Conservation (phyloP, 2,329 filamentous ascomycete species). For the Diplodia sapinea region DNA sequence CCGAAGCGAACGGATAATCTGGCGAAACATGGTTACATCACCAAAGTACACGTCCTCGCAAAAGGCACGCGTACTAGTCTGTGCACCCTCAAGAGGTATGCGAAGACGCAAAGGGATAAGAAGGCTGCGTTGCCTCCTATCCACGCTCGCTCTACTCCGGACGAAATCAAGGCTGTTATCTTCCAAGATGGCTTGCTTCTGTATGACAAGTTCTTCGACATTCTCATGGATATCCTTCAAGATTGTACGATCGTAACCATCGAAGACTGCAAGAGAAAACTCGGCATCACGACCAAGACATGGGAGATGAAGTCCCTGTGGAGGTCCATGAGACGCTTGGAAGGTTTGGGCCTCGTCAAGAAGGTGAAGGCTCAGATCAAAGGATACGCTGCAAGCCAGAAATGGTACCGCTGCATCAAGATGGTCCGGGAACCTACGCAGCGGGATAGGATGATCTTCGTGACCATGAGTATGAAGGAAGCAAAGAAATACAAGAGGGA, state of each 20-base stretch:
- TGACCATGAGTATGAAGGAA: conserved; percentile 38
- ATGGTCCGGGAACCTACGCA: conserved; percentile 46
- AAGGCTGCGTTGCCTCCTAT: conserved; percentile 33
- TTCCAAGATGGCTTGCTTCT: conserved; percentile 51
- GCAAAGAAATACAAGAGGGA: conserved; percentile 22
- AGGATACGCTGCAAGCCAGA: conserved; percentile 37
- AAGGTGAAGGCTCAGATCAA: conserved; percentile 47
- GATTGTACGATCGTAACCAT: conserved; percentile 59
- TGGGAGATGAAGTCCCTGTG: conserved; percentile 50
- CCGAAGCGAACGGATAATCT: conserved; percentile 65
- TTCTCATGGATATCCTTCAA: conserved; percentile 57
- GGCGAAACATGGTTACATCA: conserved; percentile 65
- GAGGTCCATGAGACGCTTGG: conserved; percentile 48
- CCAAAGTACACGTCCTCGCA: conserved; percentile 58
- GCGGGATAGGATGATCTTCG: conserved; percentile 44
- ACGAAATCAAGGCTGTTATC: conserved; percentile 42
- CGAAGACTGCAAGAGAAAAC: conserved; percentile 55
- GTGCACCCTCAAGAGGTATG: conserved; percentile 60
- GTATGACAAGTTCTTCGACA: conserved; percentile 56
- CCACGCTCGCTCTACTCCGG: conserved; percentile 21
- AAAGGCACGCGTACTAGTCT: conserved; percentile 61
- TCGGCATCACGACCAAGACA: conserved; percentile 37
- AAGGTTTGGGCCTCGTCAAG: conserved; percentile 49
- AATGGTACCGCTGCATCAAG: conserved; percentile 48
- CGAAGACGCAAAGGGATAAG: conserved; percentile 39